Percentiles rank a stretch among this genome's conserved stretches.
These are phyloP conservation scores for Pestalotiopsis sp. DNA, from an alignment of 2,329 filamentous ascomycete genomes.

Conservation along the genomic window DNA sequence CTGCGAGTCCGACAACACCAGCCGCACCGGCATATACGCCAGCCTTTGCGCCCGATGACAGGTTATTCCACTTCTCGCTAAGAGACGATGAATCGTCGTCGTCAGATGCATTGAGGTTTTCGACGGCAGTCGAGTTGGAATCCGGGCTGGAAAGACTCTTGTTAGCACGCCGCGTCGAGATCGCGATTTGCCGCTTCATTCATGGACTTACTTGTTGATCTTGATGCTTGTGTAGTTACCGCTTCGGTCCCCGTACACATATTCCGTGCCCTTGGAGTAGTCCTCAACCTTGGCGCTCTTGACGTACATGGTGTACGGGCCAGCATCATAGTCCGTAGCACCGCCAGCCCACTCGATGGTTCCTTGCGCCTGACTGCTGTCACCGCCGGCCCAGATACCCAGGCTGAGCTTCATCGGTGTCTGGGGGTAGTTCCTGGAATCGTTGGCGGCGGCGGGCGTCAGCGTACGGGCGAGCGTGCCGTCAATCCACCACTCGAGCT, in stretches of 20 bases:
- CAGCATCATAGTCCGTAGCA: constrained; percentile 63
- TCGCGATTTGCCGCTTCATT: neutral
- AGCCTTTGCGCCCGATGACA: constrained; percentile 51
- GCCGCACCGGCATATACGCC: constrained; percentile 53
- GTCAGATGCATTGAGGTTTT: constrained; percentile 39
- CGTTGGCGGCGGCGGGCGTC: constrained; percentile 60
- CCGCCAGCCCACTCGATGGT: constrained; percentile 74
- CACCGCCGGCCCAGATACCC: constrained; percentile 67
- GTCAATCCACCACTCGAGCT: constrained; percentile 72
- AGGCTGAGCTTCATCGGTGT: constrained; percentile 73
- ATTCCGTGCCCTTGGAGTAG: constrained; percentile 64
- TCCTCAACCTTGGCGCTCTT: constrained; percentile 59
- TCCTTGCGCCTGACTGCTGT: constrained; percentile 53
- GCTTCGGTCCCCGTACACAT: constrained; percentile 62
- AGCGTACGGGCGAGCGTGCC: constrained; percentile 65
- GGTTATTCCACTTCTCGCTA: constrained; percentile 54
- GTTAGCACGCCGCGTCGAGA: neutral
- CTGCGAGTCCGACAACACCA: constrained; percentile 38
- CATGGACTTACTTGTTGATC: constrained; percentile 47
- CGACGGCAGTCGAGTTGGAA: constrained; percentile 58
- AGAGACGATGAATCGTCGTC: constrained; percentile 41
- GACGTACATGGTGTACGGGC: constrained; percentile 75
- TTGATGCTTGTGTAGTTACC: constrained; percentile 69
- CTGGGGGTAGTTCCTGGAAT: constrained; percentile 69
- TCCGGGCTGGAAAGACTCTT: constrained; percentile 33